Evolutionary conservation across 495 filamentous ascomycete genomes (phyloP), one percentile per base, ranked within the genome.

Genomic region (Articulospora tetracladia): DNA sequence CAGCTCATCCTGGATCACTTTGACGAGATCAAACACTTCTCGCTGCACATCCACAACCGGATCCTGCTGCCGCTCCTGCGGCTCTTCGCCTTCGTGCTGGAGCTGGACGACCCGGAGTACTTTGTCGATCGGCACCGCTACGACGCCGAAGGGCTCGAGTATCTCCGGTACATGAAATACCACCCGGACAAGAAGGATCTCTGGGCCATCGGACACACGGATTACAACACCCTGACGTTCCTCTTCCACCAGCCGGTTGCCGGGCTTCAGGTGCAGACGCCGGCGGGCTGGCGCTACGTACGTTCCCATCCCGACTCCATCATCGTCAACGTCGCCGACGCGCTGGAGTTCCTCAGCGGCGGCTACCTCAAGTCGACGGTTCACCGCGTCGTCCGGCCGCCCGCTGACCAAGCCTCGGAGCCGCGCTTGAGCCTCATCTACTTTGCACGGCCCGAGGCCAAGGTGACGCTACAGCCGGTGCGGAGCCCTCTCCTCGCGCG

Each of bases 101-200:
- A 84, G 60, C 59, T 86, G 3, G 23, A 32, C 28, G 76, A 79
- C 17, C 78, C 82, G 55, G 76, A 81, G 17, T 76, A 73, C 53
- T 74, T 84, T 22, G 67, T 76, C 0, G 70, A 77, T 12, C 68
- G 68, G n/a, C 82, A 85, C 58, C 71, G 70, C 11, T 84, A 84
- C 52, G 75, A 79, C 19, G 70, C 72, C 13, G 63, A 73, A 15
- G 70, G 72, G 25, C 72, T 76, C 11, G 73, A 75, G 54, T 77
- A 82, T 62, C 67, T 84, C 6, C 73, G 82, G 0, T 83, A 83
- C 65, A 83, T 83, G 79, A 77, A 77, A 46, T 84, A 83, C 57
- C 67, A 73, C 46, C 68, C 73, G 0, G 71, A 79, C 4, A 70
- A 66, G 0, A 62, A 69, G 0, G 77, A 79, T 52, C 66, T 80